Evolutionary conservation across 2,329 filamentous ascomycete genomes (phyloP).

Genomic region (Diatrype stigma): DNA sequence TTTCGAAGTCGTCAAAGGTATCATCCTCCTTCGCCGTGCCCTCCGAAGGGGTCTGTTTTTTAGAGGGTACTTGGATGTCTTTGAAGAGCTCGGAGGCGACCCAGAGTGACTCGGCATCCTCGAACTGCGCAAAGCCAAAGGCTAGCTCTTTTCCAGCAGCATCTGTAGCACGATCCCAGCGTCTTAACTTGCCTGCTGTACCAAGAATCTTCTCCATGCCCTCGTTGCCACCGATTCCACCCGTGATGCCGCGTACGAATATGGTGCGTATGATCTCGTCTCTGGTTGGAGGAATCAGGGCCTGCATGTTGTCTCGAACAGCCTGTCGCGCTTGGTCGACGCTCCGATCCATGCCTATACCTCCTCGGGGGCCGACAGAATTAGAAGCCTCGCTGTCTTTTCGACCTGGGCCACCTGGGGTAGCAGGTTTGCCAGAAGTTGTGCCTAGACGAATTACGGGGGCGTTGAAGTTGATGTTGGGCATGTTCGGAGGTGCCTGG

Average conservation of each 20-base stretch:
- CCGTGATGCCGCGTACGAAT: slow-evolving; percentile 82
- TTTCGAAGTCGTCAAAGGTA: slow-evolving; percentile 56
- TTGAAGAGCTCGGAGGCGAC: slow-evolving; percentile 80
- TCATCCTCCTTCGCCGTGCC: slow-evolving; percentile 39
- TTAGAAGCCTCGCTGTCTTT: slow-evolving; percentile 40
- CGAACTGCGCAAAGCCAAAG: slow-evolving; percentile 95
- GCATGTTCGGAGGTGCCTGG: slow-evolving; percentile 85
- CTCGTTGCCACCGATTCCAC: slow-evolving; percentile 71
- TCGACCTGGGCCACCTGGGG: slow-evolving; percentile 35
- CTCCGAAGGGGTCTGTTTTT: slow-evolving; percentile 60
- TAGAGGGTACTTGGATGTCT: slow-evolving; percentile 75
- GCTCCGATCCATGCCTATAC: slow-evolving; percentile 59
- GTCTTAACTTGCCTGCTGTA: slow-evolving; percentile 72
- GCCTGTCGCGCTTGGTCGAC: slow-evolving; percentile 64
- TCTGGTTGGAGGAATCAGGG: slow-evolving; percentile 73
- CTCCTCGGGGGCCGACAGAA: slow-evolving; percentile 38
- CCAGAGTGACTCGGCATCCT: slow-evolving; percentile 82
- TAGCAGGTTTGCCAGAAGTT: slow-evolving; percentile 58
- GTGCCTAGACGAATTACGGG: slow-evolving; percentile 93
- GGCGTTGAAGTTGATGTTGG: slow-evolving; percentile 97
- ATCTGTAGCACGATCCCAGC: slow-evolving; percentile 78
- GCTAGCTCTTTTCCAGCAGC: slow-evolving; percentile 65
- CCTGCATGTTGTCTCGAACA: slow-evolving; percentile 64
- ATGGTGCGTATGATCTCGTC: slow-evolving; percentile 92
- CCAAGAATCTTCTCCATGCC: slow-evolving; percentile 74